A percentile compares a stretch with the other conserved stretches of the same genome.
Conservation (phyloP, 352 stramenopile genomes). For the Phytophthora boehmeriae region DNA sequence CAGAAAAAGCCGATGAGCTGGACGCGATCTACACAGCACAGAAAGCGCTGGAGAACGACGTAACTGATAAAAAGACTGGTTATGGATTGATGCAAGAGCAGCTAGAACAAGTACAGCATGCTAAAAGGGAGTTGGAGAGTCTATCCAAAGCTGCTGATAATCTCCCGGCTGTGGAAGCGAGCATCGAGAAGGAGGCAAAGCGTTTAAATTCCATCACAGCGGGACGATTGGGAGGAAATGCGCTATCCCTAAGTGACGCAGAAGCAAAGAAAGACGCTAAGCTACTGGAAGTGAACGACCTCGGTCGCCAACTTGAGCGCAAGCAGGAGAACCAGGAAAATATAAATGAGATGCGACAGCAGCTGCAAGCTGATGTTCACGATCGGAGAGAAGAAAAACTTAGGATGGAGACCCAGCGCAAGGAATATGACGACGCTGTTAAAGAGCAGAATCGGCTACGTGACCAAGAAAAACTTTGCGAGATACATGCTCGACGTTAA, state of each 20-base stretch:
- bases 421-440: slow-evolving; percentile 55
- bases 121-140: slow-evolving; percentile 37
- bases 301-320: slow-evolving; percentile 52
- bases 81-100: slow-evolving; percentile 28
- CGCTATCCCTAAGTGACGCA: slow-evolving; percentile 44
- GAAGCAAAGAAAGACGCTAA: slow-evolving; percentile 57
- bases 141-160: slow-evolving; percentile 44
- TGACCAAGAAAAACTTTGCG: slow-evolving; percentile 64
- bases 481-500: slow-evolving; percentile 47
- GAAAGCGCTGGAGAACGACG: slow-evolving; percentile 53
- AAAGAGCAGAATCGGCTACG: slow-evolving; percentile 59
- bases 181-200: slow-evolving; percentile 44
- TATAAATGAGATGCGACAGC: slow-evolving; percentile 53
- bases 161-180: slow-evolving; percentile 26
- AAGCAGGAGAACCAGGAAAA: slow-evolving; percentile 61
- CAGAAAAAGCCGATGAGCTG: slow-evolving; percentile 50
- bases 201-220: slow-evolving; percentile 32
- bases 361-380: slow-evolving; percentile 68
- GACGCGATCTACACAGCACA: slow-evolving; percentile 54
- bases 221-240: slow-evolving; percentile 41
- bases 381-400: slow-evolving; percentile 67
- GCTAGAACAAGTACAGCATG: slow-evolving; percentile 40
- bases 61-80: slow-evolving; percentile 46
- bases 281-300: slow-evolving; percentile 49
- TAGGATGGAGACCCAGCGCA: slow-evolving; percentile 50